Percentiles rank a stretch among this genome's conserved stretches.
These are phyloP conservation scores for Fusarium sp. DNA, from an alignment of 2,329 filamentous ascomycete species.

Conservation along the genomic window DNA sequence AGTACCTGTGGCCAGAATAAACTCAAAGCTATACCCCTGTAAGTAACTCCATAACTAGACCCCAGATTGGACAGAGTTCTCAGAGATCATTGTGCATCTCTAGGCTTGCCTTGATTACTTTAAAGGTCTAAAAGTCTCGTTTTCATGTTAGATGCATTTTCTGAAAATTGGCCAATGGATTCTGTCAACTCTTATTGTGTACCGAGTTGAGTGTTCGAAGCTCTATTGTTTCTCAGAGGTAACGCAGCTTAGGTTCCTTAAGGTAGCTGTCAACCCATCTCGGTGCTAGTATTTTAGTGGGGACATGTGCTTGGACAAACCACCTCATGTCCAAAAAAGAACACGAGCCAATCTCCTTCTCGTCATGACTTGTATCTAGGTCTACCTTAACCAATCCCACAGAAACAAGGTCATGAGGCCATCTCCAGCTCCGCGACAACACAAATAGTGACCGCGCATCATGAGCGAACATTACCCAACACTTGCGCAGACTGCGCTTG, in stretches of 20 bases:
- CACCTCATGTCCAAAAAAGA: slow-evolving; percentile 27
- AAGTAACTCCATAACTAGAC: neutral
- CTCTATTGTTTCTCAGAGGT: neutral
- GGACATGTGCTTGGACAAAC: neutral
- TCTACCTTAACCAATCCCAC: neutral
- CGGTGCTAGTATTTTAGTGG: slow-evolving; percentile 27
- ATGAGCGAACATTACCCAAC: slow-evolving; percentile 90
- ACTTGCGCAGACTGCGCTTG: slow-evolving; percentile 86
- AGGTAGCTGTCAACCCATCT: slow-evolving; percentile 6
- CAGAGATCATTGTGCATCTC: neutral
- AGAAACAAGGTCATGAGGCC: slow-evolving; percentile 41
- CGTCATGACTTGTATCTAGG: slow-evolving; percentile 30
- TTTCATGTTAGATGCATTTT: accelerated
- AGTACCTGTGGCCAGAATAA: neutral
- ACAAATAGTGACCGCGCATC: slow-evolving; percentile 37
- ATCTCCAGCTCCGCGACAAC: slow-evolving; percentile 29
- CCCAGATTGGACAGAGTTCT: neutral
- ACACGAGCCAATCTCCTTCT: slow-evolving; percentile 38
- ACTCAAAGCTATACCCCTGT: neutral
- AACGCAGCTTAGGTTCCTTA: neutral
- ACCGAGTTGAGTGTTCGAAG: neutral
- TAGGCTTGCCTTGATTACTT: accelerated
- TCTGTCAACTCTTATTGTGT: too few species aligned
- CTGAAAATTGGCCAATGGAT: too few species aligned
- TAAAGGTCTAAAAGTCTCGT: accelerated